phyloP scores from a whole-genome alignment of 805 yeast species.

The Monosporozyma yasuniensis region DNA sequence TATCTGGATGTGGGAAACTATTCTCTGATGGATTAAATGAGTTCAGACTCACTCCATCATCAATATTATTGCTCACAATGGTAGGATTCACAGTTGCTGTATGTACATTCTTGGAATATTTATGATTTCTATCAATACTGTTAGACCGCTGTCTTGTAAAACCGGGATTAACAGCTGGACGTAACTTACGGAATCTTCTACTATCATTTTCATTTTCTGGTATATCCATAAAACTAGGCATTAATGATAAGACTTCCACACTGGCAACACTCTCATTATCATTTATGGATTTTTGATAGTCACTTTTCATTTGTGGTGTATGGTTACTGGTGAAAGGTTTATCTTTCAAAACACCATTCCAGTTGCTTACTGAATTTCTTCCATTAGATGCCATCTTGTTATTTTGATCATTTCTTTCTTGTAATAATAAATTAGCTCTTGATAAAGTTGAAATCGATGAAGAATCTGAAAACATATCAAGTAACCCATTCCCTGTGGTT shows the following conservation, averaged over 20 bases:
- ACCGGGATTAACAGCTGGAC: not conserved
- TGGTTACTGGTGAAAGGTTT: not conserved
- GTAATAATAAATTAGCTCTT: constrained; percentile 12
- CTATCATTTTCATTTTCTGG: constrained; percentile 14
- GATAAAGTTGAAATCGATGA: constrained; percentile 19
- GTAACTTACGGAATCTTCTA: not conserved
- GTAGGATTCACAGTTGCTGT: constrained; percentile 13
- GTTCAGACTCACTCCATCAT: constrained; percentile 10
- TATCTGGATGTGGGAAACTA: not conserved
- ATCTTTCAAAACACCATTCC: not conserved
- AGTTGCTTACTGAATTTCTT: not conserved
- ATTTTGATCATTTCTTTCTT: constrained; percentile 10
- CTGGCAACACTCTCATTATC: constrained; percentile 15
- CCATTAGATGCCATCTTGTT: not conserved
- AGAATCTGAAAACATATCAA: constrained; percentile 33
- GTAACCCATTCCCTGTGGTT: constrained; percentile 29
- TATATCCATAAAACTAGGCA: constrained; percentile 35
- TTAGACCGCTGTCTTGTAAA: constrained; percentile 11
- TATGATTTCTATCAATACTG: constrained; percentile 17
- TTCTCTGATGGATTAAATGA: not conserved
- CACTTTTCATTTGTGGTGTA: constrained; percentile 2
- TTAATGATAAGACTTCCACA: constrained; percentile 34
- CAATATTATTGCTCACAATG: constrained; percentile 10
- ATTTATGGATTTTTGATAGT: constrained; percentile 5
- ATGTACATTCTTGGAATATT: constrained; percentile 9